A percentile compares a stretch with the other conserved stretches of the same genome.
Evolutionary conservation across 2,329 filamentous ascomycete genomes (phyloP).

Genomic region (Cryphonectria parasitica): DNA sequence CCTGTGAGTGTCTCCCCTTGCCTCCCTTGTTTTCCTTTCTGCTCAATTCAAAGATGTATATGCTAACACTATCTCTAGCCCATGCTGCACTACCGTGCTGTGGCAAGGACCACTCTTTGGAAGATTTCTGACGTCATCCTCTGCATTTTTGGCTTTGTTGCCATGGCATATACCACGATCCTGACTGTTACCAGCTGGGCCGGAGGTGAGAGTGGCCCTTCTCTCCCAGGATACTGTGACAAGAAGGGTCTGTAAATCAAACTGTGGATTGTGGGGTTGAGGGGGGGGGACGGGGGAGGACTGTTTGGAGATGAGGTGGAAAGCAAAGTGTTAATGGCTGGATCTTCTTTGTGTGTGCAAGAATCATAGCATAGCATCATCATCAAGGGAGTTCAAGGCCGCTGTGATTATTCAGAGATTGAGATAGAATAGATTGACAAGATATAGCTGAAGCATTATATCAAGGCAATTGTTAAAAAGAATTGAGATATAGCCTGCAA

Average conservation of each 20-base stretch:
- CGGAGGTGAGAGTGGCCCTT: conserved; percentile 51
- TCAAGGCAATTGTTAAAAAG: neutral
- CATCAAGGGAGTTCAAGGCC: conserved; percentile 4
- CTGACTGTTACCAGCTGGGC: conserved; percentile 90
- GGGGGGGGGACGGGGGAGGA: neutral
- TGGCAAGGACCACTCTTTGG: conserved; percentile 71
- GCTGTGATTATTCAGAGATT: neutral
- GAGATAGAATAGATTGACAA: conserved; percentile 28
- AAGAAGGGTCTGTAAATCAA: conserved; percentile 36
- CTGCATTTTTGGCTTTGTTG: conserved; percentile 79
- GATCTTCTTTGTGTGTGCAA: conserved; percentile 20
- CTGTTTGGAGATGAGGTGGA: neutral
- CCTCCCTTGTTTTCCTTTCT: conserved; percentile 3
- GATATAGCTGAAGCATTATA: conserved; percentile 2
- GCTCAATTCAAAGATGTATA: neutral
- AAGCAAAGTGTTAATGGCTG: neutral
- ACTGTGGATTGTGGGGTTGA: neutral
- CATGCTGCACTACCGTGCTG: conserved; percentile 82
- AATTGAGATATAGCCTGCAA: neutral
- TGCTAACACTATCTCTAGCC: conserved; percentile 62
- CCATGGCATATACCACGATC: conserved; percentile 90
- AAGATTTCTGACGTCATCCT: conserved; percentile 74
- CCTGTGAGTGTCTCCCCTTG: conserved; percentile 67
- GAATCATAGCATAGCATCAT: conserved; percentile 24
- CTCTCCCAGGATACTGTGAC: conserved; percentile 60